Conservation (phyloP, 2,329 filamentous ascomycete genomes). For the Magnaporthiopsis rhizophila region DNA sequence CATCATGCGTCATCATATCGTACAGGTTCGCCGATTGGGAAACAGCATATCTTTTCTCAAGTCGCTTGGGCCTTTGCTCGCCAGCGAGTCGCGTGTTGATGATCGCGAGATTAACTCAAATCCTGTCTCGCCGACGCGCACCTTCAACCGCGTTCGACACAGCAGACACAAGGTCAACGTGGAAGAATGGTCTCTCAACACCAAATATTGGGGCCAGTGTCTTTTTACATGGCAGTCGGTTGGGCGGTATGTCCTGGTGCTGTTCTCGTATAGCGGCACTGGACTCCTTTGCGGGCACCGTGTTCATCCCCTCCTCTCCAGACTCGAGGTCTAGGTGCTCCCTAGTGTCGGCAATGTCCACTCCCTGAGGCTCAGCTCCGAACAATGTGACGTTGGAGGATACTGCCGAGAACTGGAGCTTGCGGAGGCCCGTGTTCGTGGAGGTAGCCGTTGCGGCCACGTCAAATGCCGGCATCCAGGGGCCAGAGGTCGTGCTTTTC, state of each 20-base stretch:
- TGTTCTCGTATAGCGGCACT: not conserved
- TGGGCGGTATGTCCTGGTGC: not conserved
- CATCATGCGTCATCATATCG: not conserved
- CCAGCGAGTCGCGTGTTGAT: not conserved
- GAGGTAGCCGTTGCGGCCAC: not conserved
- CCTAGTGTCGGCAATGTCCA: not conserved
- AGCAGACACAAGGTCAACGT: slow-evolving; percentile 6
- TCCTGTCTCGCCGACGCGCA: slow-evolving; percentile 3
- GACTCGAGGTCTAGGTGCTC: not conserved
- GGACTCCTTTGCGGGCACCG: not conserved
- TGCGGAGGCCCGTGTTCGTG: not conserved
- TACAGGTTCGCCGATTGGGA: not conserved
- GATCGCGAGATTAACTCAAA: not conserved
- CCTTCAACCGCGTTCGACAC: slow-evolving; percentile 5
- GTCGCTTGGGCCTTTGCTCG: not conserved
- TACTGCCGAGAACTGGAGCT: not conserved
- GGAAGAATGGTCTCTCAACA: slow-evolving; percentile 8
- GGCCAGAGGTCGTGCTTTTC: not conserved
- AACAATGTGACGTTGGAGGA: not conserved
- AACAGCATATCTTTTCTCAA: not conserved
- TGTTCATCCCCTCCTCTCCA: not conserved
- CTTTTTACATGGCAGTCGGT: too few species aligned
- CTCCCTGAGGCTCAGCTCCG: not conserved
- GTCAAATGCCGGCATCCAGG: slow-evolving; percentile 4
- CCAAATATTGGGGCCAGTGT: not conserved